Evolutionary conservation across 2,329 filamentous ascomycete genomes (phyloP), one percentile per base, ranked within the genome.

Genomic region (Neofusicoccum kwambonambiense): DNA sequence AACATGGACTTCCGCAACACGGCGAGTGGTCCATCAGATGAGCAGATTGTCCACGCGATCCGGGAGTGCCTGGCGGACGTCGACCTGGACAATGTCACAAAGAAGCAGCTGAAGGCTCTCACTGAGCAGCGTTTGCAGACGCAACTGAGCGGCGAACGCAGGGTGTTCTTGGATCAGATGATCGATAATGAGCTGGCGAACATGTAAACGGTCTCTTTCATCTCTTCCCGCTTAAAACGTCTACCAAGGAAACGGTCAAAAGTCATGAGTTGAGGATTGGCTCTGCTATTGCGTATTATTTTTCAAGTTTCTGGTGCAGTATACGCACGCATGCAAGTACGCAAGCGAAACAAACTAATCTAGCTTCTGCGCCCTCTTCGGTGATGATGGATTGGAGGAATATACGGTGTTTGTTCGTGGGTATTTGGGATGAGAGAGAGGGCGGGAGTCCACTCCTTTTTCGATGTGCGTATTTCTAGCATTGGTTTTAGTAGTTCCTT

Each of bases 61-160:
- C 90, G 92, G 72, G 82, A 85, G 58, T 95, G 95, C 71, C 82
- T 99, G 67, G 80, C 84, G 15, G 94, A 97, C 73, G 93, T 97
- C 0, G 94, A 99, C 77, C 83, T 99, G 47, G 95, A 99, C 76
- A 94, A 86, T n/a, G 92, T 98, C 54, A 99, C 95, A 6, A 99
- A 98, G 88, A 99, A 99, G 82, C 94, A 98, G 80, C 80, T 87
- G 75, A 81, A 81, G 77, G 93, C 91, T 3, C 84, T 98, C 50
- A 93, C 97, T 12, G 95, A 99, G 81, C 93, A 97, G 81, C 87
- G 93, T 72, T 80, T 99, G 67, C 94, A 97, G 81, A 94, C 91
- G 4, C 93, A 97, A 76, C 84, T 98, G 65, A 84, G 86, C 0
- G 93, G 93, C 22, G 93, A 97, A 78, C 89, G 92, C 77, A 88